Evolutionary conservation across 1,284 basidiomycete species (phyloP).

Genomic region (Sanghuangporus sanghuang): DNA sequence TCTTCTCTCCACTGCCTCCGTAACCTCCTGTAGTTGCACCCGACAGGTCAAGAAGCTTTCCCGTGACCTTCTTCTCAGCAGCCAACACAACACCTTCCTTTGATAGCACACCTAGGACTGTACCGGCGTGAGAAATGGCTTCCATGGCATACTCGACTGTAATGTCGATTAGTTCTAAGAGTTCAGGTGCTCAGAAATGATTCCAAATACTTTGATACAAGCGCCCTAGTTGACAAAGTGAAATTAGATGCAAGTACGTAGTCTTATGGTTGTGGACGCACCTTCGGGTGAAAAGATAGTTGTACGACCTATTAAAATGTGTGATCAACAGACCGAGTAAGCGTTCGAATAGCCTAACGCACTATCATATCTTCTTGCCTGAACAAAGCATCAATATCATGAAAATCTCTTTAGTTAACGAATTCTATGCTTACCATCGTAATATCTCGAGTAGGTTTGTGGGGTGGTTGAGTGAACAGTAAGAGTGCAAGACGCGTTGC

Average conservation of each 20-base stretch:
- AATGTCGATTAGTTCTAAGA: conserved; percentile 10
- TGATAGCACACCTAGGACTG: conserved; percentile 91
- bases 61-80: conserved; percentile 99
- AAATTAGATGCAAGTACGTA: not conserved
- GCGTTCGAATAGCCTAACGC: conserved; percentile 30
- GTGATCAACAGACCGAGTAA: too few species aligned
- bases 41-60: conserved; percentile 91
- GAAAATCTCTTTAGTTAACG: too few species aligned
- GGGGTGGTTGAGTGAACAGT: not conserved
- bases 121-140: conserved; percentile 95
- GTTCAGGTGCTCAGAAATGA: not conserved
- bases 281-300: conserved; percentile 97
- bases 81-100: conserved; percentile 97
- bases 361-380: conserved; percentile 92
- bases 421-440: not conserved
- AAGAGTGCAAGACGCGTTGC: not conserved
- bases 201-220: conserved; percentile 74
- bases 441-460: not conserved
- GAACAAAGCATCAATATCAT: not conserved
- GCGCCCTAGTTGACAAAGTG: conserved; percentile 49
- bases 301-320: conserved; percentile 64
- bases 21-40: conserved; percentile 84
- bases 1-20: conserved; percentile 95
- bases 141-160: conserved; percentile 99
- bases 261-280: conserved; percentile 31